Base-by-base conservation (phyloP, 768 basidiomycete species). In the Lactarius pseudohatsudake region DNA sequence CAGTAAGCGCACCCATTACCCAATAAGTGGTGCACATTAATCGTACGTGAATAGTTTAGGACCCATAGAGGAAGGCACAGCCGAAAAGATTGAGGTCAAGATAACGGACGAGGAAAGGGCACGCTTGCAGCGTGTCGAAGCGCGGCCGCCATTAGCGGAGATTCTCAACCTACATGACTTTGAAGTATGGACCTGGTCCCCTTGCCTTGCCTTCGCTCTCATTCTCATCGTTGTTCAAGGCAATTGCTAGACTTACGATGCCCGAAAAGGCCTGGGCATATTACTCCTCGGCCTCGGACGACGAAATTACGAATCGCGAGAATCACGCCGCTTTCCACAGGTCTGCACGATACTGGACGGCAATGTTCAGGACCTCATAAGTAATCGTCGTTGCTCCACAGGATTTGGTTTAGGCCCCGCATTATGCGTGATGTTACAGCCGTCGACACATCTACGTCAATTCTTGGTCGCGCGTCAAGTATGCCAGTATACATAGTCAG, bases 261-360 rank as follows among this genome's bases (percentile, higher is more conserved):
- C 78, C 87, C 2, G 88, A 90, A 40, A 92, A 93, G 75, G 93
- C 93, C 0, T 98, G 96, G 96, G 96, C 95, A 6, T 96, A 96
- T 75, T 96, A 98, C 73, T 94, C 91, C 0, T 95, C 93, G n/a
- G 96, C 94, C 20, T 88, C 96, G 8, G 96, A 98, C 74, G 96
- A 98, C 71, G 94, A 97, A 77, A 92, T 95, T 55, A 95, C 94
- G 36, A 80, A 84, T 66, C 83, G 94, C 58, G 94, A 96, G 76
- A 97, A 97, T 72, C 93, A 92, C 68, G 82, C 87, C 60, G 96
- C 95, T 2, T 98, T 90, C 74, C 96, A 98, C 71, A 84, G 96
- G 92, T 89, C 41, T 16, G 67, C 53, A 28, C 50, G 36, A 45
- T 53, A 13, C 59, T 62, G 8, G 69, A 59, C 22, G 6, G 28